Evolutionary conservation across 768 basidiomycete species (phyloP).

Genomic region (Collybia nuda): DNA sequence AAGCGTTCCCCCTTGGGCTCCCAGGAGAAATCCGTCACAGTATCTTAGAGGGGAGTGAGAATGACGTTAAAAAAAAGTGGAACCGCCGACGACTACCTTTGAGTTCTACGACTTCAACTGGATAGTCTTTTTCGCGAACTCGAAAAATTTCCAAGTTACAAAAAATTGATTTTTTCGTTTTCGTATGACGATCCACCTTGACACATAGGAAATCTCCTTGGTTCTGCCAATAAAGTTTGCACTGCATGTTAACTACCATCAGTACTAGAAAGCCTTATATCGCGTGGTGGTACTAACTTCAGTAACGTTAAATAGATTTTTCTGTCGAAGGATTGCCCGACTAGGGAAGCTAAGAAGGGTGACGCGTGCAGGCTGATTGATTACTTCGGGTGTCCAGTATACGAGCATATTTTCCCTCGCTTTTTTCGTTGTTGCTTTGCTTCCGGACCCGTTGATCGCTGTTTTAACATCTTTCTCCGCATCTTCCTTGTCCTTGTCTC

Average conservation of each 20-base stretch:
- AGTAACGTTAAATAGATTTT: slow-evolving; percentile 97
- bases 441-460: slow-evolving; percentile 23
- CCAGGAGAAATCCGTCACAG: slow-evolving; percentile 97
- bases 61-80: slow-evolving; percentile 1
- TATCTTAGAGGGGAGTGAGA: slow-evolving; percentile 49
- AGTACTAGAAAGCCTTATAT: slow-evolving; percentile 3
- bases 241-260: slow-evolving; percentile 46
- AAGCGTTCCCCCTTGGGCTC: slow-evolving; percentile 98
- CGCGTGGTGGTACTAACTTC: slow-evolving; percentile 59
- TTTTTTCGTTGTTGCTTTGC: slow-evolving; percentile 58
- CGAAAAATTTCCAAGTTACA: slow-evolving; percentile 98
- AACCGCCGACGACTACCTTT: slow-evolving; percentile 60
- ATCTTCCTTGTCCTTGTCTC: slow-evolving; percentile 85
- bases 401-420: slow-evolving; percentile 88
- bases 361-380: slow-evolving; percentile 95
- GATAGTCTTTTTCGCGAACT: slow-evolving; percentile 95
- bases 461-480: slow-evolving; percentile 49
- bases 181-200: slow-evolving; percentile 98
- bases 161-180: slow-evolving; percentile 97
- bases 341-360: slow-evolving; percentile 90
- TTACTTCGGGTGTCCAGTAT: slow-evolving; percentile 97
- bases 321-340: slow-evolving; percentile 81
- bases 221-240: slow-evolving; percentile 98
- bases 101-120: slow-evolving; percentile 95
- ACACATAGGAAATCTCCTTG: slow-evolving; percentile 98